Conservation (phyloP, 306 rosid genomes). For the Quercus ilex region DNA sequence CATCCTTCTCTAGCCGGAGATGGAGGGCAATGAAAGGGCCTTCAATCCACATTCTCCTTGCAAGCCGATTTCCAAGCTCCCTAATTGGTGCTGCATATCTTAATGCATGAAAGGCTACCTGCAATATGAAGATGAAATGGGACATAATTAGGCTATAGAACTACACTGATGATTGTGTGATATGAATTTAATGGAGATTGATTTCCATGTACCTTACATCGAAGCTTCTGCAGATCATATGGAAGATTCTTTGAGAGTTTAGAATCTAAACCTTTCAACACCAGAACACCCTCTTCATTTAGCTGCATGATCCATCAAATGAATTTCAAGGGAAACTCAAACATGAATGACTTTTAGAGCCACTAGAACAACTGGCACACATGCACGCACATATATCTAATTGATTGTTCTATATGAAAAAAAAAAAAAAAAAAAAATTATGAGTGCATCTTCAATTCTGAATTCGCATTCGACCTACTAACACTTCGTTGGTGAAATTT, state of each 20-base stretch:
- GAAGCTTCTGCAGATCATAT: conserved; percentile 55
- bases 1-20: conserved; percentile 62
- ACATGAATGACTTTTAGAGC: no score
- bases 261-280: conserved; percentile 57
- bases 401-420: no score
- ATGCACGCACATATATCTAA: no score
- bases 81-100: conserved; percentile 48
- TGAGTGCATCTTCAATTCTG: no score
- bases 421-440: no score
- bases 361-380: no score
- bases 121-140: neutral
- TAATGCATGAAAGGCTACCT: conserved; percentile 64
- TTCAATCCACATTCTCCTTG: conserved; percentile 63
- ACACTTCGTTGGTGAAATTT: no score
- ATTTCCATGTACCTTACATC: conserved; percentile 44
- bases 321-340: no score
- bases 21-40: conserved; percentile 60
- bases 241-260: conserved; percentile 67
- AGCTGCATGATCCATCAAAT: conserved; percentile 26
- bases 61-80: conserved; percentile 43
- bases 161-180: neutral
- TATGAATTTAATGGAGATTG: neutral
- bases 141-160: neutral
- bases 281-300: conserved; percentile 39
- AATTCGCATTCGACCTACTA: no score